Evolutionary conservation across 306 rosid species (phyloP), one percentile per base, ranked within the genome.

Genomic region (Prunus persica): DNA sequence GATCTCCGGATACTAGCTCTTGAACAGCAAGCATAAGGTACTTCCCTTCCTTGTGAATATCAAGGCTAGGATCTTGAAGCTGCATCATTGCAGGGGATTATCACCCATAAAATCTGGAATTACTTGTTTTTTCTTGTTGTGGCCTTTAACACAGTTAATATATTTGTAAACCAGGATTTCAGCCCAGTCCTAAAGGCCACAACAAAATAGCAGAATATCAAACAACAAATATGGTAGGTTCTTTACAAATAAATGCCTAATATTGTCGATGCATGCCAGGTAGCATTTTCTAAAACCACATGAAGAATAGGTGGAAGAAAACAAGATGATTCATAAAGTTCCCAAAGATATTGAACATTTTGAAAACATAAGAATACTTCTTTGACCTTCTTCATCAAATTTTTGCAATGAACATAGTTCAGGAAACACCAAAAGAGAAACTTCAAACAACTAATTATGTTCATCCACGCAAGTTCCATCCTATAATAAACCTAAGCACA

Each of bases 21-120:
- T 86, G 96, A 77, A 92, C 86, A 55, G 97, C 93, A 73, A 86
- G 93, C 84, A 95, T 72, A 50, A 95, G 86, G 81, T 95, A 95
- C 84, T 95, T 95, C 76, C 96, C 97, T 79, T 89, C 97, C 87
- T 84, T 95, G 82, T 87, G 93, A 81, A 92, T 90, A 78, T 95
- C 97, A 46, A 90, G 74, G 82, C 77, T 75, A 46, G 97, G 97
- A 85, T 90, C 93, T 89, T 87, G 80, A 50, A 95, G 97, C 98
- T 95, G 96, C 88, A 84, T 73, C 45, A 55, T 62, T 71, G 34
- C 65, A 64, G 80, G 24, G 68, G 46, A 25, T 66, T 49, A 77
- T 34, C 72, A 60, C 22, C 58, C 76, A 28, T 50, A 56, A 58
- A 25, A 79, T 46, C 32, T 1, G 19, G 46, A 69, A 50, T 25